These are phyloP conservation scores for Fusarium robinianum DNA, from an alignment of 2,329 filamentous ascomycete genomes.

Conservation along the genomic window DNA sequence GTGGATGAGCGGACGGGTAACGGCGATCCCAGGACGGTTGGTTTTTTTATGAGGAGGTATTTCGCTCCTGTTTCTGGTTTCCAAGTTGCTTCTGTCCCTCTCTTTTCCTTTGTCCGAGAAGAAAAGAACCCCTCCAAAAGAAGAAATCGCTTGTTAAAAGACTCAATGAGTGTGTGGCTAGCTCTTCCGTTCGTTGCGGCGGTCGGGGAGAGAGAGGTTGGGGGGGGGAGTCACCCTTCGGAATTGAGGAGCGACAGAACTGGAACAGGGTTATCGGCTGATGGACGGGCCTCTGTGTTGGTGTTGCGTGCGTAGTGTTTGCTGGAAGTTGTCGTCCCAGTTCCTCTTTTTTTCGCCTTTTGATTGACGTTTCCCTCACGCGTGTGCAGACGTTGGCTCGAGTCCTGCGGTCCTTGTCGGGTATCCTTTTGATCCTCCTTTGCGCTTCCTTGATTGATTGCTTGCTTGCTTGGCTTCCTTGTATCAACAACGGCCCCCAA, in stretches of 20 bases:
- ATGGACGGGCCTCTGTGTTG: slow-evolving; percentile 17
- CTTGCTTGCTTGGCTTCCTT: slow-evolving; percentile 9
- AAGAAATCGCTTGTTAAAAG: slow-evolving; percentile 8
- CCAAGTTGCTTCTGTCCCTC: slow-evolving; percentile 2
- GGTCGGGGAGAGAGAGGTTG: slow-evolving; percentile 11
- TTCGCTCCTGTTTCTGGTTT: slow-evolving; percentile 20
- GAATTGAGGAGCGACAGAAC: slow-evolving; percentile 22
- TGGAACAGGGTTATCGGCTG: slow-evolving; percentile 24
- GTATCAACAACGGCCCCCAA: slow-evolving; percentile 23
- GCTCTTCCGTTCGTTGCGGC: slow-evolving; percentile 11
- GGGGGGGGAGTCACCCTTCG: slow-evolving; percentile 11
- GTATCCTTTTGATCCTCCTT: slow-evolving; percentile 7
- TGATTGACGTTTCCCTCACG: too few relatives aligned
- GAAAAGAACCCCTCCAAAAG: slow-evolving; percentile 2
- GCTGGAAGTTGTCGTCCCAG: slow-evolving; percentile 7
- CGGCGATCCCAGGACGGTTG: slow-evolving; percentile 12
- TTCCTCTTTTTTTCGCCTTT: slow-evolving; percentile 1
- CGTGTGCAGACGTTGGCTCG: slow-evolving; percentile 9
- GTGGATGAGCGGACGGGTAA: slow-evolving; percentile 2
- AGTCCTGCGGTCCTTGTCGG: slow-evolving; percentile 11
- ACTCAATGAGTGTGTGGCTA: slow-evolving; percentile 22
- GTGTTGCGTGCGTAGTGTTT: slow-evolving; percentile 22
- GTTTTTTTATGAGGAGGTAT: too few relatives aligned
- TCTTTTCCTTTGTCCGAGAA: slow-evolving; percentile 17
- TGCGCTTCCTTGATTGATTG: too few relatives aligned